These are phyloP conservation scores for Linnemannia exigua DNA, from an alignment of 192 early-diverging fungal species.

Conservation along the genomic window DNA sequence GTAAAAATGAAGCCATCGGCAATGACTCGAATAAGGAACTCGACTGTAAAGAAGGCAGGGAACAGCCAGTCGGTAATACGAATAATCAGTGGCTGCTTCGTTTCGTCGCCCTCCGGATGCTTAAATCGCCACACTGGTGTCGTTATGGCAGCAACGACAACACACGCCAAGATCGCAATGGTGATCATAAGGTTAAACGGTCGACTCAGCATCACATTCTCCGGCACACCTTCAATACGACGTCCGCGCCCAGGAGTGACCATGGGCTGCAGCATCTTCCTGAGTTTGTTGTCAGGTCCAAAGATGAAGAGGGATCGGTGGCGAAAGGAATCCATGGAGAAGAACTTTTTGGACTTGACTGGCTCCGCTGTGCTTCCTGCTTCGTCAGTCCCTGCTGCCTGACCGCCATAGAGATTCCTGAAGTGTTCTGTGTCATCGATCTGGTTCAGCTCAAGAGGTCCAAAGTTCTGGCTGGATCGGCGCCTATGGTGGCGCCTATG, in stretches of 20 bases:
- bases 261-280: constrained; percentile 63
- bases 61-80: constrained; percentile 62
- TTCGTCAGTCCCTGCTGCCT: constrained; percentile 1
- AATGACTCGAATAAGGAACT: constrained; percentile 68
- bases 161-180: constrained; percentile 63
- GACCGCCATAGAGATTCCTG: constrained; percentile 20
- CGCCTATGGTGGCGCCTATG: constrained; percentile 24
- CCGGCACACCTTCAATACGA: constrained; percentile 59
- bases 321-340: constrained; percentile 23
- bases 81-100: constrained; percentile 30
- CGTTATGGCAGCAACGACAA: constrained; percentile 61
- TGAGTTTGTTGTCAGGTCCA: constrained; percentile 59
- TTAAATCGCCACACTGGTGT: constrained; percentile 63
- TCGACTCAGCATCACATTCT: constrained; percentile 57
- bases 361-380: neutral
- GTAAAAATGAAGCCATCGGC: constrained; percentile 74
- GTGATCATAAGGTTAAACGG: constrained; percentile 63
- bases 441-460: constrained; percentile 18
- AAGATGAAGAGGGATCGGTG: constrained; percentile 68
- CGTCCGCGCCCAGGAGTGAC: constrained; percentile 64
- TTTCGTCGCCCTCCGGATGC: constrained; percentile 26
- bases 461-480: constrained; percentile 17
- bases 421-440: constrained; percentile 34
- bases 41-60: constrained; percentile 64
- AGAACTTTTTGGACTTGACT: constrained; percentile 11